Conservation (phyloP, 371 early-diverging fungal genomes). For the Mucor irregularis region DNA sequence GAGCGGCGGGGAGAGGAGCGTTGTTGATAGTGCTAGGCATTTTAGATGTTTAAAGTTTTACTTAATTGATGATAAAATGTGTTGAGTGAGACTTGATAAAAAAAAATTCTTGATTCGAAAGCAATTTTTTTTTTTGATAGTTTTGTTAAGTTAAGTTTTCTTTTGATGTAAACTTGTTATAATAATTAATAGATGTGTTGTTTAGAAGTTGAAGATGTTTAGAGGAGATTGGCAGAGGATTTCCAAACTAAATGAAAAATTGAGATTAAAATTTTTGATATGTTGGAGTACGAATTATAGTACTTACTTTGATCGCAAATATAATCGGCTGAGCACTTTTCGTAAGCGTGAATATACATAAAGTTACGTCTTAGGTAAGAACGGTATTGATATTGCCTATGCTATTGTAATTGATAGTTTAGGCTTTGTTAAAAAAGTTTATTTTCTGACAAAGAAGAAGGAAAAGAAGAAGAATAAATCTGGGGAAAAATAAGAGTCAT, state of each 20-base stretch:
- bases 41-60: constrained; percentile 9
- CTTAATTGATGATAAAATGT: constrained; percentile 6
- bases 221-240: constrained; percentile 41
- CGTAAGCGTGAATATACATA: constrained; percentile 83
- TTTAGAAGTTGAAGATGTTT: constrained; percentile 14
- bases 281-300: not conserved
- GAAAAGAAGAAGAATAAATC: constrained; percentile 2
- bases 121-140: constrained; percentile 16
- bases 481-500: constrained; percentile 6
- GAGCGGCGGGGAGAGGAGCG: constrained; percentile 57
- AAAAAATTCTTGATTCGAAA: not conserved
- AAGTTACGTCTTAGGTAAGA: constrained; percentile 29
- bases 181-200: not conserved
- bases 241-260: constrained; percentile 54
- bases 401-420: constrained; percentile 1
- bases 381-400: constrained; percentile 8
- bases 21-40: constrained; percentile 44
- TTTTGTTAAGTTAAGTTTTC: not conserved
- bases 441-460: constrained; percentile 8
- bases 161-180: not conserved
- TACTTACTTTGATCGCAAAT: constrained; percentile 77
- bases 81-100: constrained; percentile 18
- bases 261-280: not conserved
- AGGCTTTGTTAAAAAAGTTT: constrained; percentile 9
- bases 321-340: constrained; percentile 83